Evolutionary conservation across 169 alveolate species (phyloP), one percentile per base, ranked within the genome.

Genomic region (Eimeria maxima): DNA sequence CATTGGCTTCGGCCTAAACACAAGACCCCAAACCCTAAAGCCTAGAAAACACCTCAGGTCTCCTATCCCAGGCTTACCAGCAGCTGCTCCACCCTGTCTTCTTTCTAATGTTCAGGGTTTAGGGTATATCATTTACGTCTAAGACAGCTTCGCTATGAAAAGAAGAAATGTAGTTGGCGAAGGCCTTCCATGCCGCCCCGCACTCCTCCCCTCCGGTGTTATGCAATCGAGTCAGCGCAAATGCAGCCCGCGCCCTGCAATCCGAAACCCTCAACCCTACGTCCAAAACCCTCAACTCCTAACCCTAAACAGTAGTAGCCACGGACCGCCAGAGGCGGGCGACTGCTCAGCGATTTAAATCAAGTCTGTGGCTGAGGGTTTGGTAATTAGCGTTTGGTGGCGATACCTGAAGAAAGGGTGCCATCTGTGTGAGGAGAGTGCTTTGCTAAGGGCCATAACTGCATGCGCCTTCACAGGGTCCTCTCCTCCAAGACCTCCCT

Each of bases 351-450:
- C 38, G 38, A 1, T 33, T 33, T 33, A 33, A 33, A 1, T 33
- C 0, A 33, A 33, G 38, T 1, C 38, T 33, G 38, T 33, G 60
- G 60, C 60, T 53, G 3, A 53, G 16, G 60, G 16, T 3, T 53
- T 11, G 60, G 60, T 33, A 53, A 53, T 53, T 53, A 53, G 60
- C 20, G 60, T 53, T 53, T 53, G 16, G 60, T 53, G 60, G 60
- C 20, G 60, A 14, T 53, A 53, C 96, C 96, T 10, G 29, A 95
- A 65, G 60, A 84, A 63, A 45, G 96, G 96, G 29, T 95, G 96
- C 88, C 90, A 95, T 11, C 96, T 80, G 87, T 95, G 96, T 24
- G 44, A 47, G 11, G 89, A 71, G n/a, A 95, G 67, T n/a, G 95
- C 95, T 14, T 55, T 55, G 60, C 71, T 45, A 65, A 95, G 95